Evolutionary conservation across 106 monocot genomes (phyloP).

Genomic region (Dactylorhiza incarnata): DNA sequence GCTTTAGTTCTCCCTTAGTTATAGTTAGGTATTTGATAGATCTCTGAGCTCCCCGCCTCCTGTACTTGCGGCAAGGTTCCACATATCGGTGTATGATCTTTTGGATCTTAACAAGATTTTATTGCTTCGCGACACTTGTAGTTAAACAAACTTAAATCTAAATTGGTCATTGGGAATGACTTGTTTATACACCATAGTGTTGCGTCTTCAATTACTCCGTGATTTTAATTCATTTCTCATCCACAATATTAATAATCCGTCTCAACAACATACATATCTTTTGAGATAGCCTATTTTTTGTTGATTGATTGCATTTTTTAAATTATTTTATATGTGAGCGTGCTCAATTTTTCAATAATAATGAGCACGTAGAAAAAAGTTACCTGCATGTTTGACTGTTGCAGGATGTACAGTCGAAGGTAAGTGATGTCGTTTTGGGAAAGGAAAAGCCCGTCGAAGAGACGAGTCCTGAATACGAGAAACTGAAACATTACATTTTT

Average conservation of each 20-base stretch:
- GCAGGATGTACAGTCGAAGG: constrained; percentile 94
- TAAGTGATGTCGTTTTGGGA: constrained; percentile 95
- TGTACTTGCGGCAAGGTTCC: too few species aligned
- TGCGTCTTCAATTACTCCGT: neutral
- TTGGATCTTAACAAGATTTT: too few species aligned
- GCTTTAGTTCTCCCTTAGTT: too few species aligned
- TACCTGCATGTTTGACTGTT: constrained; percentile 9
- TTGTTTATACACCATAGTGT: neutral
- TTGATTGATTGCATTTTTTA: neutral
- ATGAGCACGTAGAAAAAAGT: constrained; percentile 1
- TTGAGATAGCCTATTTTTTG: neutral
- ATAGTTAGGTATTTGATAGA: too few species aligned
- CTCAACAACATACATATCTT: neutral
- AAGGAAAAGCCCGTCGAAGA: constrained; percentile 99
- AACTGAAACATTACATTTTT: constrained; percentile 81
- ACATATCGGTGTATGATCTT: too few species aligned
- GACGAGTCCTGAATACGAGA: constrained; percentile 89
- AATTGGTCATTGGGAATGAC: neutral
- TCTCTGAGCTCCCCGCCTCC: too few species aligned
- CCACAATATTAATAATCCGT: neutral
- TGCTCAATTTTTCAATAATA: neutral
- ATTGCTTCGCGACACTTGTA: too few species aligned
- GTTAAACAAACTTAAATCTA: too few species aligned
- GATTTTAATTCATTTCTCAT: neutral
- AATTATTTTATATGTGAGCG: neutral